A percentile compares a stretch with the other conserved stretches of the same genome.
phyloP scores from a whole-genome alignment of 140 eudicot species.

The Flaveria floridana region DNA sequence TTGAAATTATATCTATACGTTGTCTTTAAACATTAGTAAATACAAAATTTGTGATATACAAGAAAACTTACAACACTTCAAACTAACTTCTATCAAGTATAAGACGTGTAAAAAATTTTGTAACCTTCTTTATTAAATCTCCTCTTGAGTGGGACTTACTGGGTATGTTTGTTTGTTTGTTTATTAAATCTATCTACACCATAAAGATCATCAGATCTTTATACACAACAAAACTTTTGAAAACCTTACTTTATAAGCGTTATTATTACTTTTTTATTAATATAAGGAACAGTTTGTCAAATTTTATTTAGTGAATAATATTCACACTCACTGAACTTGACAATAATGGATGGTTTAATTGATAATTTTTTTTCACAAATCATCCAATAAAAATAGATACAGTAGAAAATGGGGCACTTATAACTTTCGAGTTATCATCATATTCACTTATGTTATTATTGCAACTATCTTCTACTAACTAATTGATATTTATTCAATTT shows the following conservation, averaged over 20 bases:
- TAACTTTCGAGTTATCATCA: neutral
- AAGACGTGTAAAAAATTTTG: neutral
- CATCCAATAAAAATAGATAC: neutral
- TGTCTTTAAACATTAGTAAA: too few relatives aligned
- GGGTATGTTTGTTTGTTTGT: too few relatives aligned
- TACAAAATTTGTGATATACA: too few relatives aligned
- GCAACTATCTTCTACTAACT: neutral
- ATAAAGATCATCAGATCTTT: neutral
- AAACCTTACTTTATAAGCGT: neutral
- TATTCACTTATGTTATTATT: neutral
- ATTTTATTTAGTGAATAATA: neutral
- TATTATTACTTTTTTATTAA: too few relatives aligned
- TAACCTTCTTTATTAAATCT: neutral
- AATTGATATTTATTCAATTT: neutral
- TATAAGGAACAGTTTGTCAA: neutral
- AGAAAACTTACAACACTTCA: neutral
- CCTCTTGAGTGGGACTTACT: too few relatives aligned
- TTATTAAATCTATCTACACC: too few relatives aligned
- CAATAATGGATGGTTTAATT: neutral
- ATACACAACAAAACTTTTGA: neutral
- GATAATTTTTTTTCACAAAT: neutral
- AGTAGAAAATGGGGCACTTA: neutral
- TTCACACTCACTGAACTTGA: neutral
- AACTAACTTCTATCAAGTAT: too few relatives aligned
- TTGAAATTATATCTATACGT: too few relatives aligned